Evolutionary conservation across 2,329 filamentous ascomycete genomes (phyloP), one percentile per base, ranked within the genome.

Genomic region (Xylaria sp.): DNA sequence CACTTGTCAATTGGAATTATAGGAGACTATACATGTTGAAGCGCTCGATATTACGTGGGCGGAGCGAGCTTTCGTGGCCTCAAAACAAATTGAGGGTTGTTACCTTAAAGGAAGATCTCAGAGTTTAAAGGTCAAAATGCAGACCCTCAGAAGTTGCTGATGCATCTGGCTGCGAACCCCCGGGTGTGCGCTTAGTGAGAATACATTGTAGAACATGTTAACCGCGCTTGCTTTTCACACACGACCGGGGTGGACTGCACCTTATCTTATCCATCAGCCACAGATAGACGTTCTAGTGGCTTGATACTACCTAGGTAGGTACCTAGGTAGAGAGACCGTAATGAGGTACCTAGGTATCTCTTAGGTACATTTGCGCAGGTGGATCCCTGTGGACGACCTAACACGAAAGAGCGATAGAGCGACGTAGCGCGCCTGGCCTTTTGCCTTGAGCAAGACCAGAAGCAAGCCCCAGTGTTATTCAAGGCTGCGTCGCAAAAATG

Each of bases 11-110:
- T 31, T 12, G 10, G 15, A 48, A 48, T n/a, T 1, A 15, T 33
- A 18, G 15, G n/a, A 49, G 9, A 12, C 25, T 68, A 39, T 72
- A 76, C 75, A 77, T 76, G 9, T 55, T 75, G 41, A 62, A 23
- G 43, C 13, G 33, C 41, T 23, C n/a, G 12, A 18, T 36, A 10
- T 63, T 20, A 8, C n/a, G 39, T 48, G 41, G 57, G 57, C 18
- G 23, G 49, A 48, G 46, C 39, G 57, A 57, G 20, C 39, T 20
- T 33, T 36, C n/a, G 31, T 39, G 36, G n/a, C 18, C 33, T 56
- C 6, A 46, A 7, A n/a, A 62, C 20, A 31, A 43, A 28, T 41
- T 23, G 23, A 18, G 58, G 39, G 12, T 46, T 6, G 41, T 41
- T 28, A 8, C 13, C 23, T 46, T 13, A 25, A 49, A 23, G 46